Conservation (phyloP, 306 rosid genomes). For the Lablab purpureus region DNA sequence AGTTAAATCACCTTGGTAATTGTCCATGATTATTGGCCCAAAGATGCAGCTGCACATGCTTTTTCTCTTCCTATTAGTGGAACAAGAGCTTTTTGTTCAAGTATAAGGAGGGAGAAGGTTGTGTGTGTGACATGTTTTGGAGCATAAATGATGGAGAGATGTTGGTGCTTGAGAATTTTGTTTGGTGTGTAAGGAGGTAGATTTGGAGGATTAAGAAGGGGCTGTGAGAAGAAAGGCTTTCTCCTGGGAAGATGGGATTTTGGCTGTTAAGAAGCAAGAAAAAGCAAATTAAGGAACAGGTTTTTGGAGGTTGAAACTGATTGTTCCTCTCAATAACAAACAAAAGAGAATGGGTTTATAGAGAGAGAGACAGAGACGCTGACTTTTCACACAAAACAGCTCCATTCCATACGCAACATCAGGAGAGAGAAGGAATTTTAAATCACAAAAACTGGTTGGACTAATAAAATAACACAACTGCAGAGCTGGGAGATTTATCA, state of each 20-base stretch:
- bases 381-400: conserved; percentile 81
- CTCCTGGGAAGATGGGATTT: conserved; percentile 43
- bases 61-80: background rate
- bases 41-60: conserved; percentile 63
- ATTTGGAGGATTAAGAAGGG: background rate
- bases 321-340: conserved; percentile 53
- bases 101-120: conserved; percentile 1
- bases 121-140: conserved; percentile 31
- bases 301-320: conserved; percentile 54
- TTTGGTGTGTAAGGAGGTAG: background rate
- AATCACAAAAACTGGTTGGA: background rate
- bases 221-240: conserved; percentile 2
- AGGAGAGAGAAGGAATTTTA: conserved; percentile 33
- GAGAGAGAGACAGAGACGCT: conserved; percentile 66
- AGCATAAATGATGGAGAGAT: conserved; percentile 12
- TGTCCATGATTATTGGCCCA: conserved; percentile 61
- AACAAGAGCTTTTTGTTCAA: conserved; percentile 7
- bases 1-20: conserved; percentile 85
- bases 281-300: conserved; percentile 47
- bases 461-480: conserved; percentile 36
- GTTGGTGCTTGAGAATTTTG: background rate
- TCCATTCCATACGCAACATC: conserved; percentile 69
- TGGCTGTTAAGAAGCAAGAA: conserved; percentile 50
- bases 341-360: conserved; percentile 52
- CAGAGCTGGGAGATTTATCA: conserved; percentile 5